phyloP scores from a whole-genome alignment of 2,329 filamentous ascomycete species.

The Conoideocrella luteorostrata region DNA sequence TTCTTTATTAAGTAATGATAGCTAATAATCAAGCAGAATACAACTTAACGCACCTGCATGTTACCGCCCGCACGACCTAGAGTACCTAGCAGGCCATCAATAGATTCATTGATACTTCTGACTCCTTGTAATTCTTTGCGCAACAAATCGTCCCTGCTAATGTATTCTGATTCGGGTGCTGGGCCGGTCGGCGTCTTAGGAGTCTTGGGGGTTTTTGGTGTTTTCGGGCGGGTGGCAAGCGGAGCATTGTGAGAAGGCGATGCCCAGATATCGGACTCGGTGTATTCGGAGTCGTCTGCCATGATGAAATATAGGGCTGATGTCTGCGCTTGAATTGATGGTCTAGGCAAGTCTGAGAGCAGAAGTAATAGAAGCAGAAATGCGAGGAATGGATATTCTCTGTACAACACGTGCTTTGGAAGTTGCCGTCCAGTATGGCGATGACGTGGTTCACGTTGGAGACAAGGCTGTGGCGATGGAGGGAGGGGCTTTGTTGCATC shows the following conservation, averaged over 20 bases:
- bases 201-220: slow-evolving; percentile 42
- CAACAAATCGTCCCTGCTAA: slow-evolving; percentile 66
- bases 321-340: too few relatives aligned
- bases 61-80: slow-evolving; percentile 67
- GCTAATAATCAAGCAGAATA: background rate
- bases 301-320: too few relatives aligned
- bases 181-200: slow-evolving; percentile 37
- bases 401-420: too few relatives aligned
- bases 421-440: too few relatives aligned
- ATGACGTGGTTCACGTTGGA: too few relatives aligned
- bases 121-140: slow-evolving; percentile 77
- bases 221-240: slow-evolving; percentile 24
- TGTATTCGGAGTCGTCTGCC: slow-evolving; percentile 39
- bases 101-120: slow-evolving; percentile 77
- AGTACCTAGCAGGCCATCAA: slow-evolving; percentile 70
- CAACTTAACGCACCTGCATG: slow-evolving; percentile 54
- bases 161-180: slow-evolving; percentile 37
- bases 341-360: too few relatives aligned
- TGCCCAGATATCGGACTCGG: slow-evolving; percentile 42
- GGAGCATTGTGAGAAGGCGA: slow-evolving; percentile 33
- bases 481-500: too few relatives aligned
- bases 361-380: too few relatives aligned
- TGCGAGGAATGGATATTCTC: too few relatives aligned
- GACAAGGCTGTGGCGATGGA: too few relatives aligned
- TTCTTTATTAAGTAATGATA: too few relatives aligned